Base-by-base conservation (phyloP, 768 basidiomycete genomes). In the Hebeloma cylindrosporum region DNA sequence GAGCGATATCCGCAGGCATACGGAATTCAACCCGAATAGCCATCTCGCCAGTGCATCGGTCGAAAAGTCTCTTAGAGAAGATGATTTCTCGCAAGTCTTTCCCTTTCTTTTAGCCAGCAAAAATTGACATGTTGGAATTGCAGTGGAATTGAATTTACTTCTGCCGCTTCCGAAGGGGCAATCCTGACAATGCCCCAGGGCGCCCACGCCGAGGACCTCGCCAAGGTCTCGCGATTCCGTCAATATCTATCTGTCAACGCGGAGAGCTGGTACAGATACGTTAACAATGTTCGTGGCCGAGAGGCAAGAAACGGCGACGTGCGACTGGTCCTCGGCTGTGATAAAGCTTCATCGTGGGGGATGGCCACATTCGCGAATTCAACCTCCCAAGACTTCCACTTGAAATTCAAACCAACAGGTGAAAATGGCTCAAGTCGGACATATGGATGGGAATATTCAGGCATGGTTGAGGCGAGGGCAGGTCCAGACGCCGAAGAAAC, bases 181-280 rank as follows among this genome's bases (percentile, higher is more conserved):
- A 47, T 56, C 20, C 27, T 56, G 23, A 48, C 48, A 17, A 48
- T 56, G 45, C 55, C 55, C 5, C 14, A 51, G 10, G 55, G 55
- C 2, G 37, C 55, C 28, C 16, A 28, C 7, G 29, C 41, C 3
- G 29, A 56, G 11, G 43, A 53, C n/a, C 32, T 53, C 3, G n/a
- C 6, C 3, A 51, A 36, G 21, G 7, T 20, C 17, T 10, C 33
- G 2, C 13, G 34, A 11, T 28, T 53, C 14, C 37, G 39, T 21
- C 28, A 43, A 7, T 56, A 53, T 20, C 30, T 43, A 9, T 40
- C 54, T 6, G 33, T 20, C 6, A 43, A 56, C 21, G 42, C 39
- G 17, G 45, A 42, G 10, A 27, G 23, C 13, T 52, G 51, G 50
- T n/a, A 50, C 31, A 16, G 34, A 31, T 50, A 45, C n/a, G 43